phyloP scores from a whole-genome alignment of 176 grass and related monocot species.

The Luzula sylvatica region DNA sequence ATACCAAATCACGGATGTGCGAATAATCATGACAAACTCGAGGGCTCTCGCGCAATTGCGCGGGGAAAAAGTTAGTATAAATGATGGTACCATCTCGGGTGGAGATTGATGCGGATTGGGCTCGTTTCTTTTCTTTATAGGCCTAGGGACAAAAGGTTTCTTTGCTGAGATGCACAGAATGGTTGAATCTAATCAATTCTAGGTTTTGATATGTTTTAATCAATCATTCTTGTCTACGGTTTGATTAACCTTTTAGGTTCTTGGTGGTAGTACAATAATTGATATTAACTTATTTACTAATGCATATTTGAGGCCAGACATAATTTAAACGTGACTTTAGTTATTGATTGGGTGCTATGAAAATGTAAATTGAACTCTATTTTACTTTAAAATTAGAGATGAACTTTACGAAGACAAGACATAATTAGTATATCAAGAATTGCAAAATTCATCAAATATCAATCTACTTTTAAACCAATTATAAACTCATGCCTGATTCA shows the following conservation, averaged over 20 bases:
- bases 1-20: too few species aligned
- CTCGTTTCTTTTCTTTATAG: conserved; percentile 14
- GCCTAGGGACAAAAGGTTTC: conserved; percentile 15
- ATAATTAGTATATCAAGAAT: too few species aligned
- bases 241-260: not conserved
- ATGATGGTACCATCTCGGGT: not conserved
- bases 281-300: not conserved
- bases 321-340: too few species aligned
- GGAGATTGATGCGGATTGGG: conserved; percentile 18
- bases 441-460: too few species aligned
- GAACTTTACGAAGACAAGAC: too few species aligned
- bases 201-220: not conserved
- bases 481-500: too few species aligned
- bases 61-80: too few species aligned
- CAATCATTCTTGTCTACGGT: not conserved
- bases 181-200: conserved; percentile 2
- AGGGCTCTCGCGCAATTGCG: too few species aligned
- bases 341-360: not conserved
- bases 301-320: not conserved
- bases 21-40: too few species aligned
- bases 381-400: too few species aligned
- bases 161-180: conserved; percentile 1
- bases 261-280: not conserved
- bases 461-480: too few species aligned
- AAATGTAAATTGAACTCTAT: not conserved